Conservation (phyloP, 805 yeast genomes). For the Kodamaea fukazawae region DNA sequence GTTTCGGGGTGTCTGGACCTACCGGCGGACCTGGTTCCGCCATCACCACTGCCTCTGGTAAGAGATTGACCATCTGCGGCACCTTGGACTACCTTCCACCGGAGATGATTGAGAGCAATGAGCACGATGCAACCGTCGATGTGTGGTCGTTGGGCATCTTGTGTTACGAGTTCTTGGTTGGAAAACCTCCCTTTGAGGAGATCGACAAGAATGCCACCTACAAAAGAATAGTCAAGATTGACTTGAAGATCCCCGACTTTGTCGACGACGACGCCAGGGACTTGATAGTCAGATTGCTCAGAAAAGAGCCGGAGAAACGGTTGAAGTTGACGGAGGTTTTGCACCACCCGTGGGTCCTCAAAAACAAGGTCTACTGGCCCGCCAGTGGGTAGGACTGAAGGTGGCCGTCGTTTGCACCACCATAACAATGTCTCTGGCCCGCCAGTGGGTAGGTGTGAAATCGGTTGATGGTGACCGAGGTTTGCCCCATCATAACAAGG, state of each 20-base stretch:
- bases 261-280: constrained; percentile 76
- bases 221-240: constrained; percentile 74
- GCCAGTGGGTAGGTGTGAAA: no score
- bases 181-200: constrained; percentile 91
- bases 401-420: no score
- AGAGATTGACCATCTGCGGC: constrained; percentile 86
- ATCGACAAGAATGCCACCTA: constrained; percentile 73
- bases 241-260: constrained; percentile 66
- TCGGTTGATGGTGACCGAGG: no score
- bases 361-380: constrained; percentile 64
- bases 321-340: constrained; percentile 58
- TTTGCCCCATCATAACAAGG: no score
- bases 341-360: constrained; percentile 80
- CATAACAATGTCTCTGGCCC: no score
- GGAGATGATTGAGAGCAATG: constrained; percentile 83
- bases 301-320: constrained; percentile 68
- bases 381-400: constrained; percentile 3
- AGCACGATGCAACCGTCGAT: constrained; percentile 77
- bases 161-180: constrained; percentile 81
- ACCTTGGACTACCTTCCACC: constrained; percentile 94
- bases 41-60: constrained; percentile 11
- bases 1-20: not conserved
- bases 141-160: constrained; percentile 91
- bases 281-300: constrained; percentile 60
- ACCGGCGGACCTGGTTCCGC: not conserved